A percentile compares a stretch with the other conserved stretches of the same genome.
Evolutionary conservation across 805 yeast genomes (phyloP).

Genomic region (Monosporozyma aquatica): DNA sequence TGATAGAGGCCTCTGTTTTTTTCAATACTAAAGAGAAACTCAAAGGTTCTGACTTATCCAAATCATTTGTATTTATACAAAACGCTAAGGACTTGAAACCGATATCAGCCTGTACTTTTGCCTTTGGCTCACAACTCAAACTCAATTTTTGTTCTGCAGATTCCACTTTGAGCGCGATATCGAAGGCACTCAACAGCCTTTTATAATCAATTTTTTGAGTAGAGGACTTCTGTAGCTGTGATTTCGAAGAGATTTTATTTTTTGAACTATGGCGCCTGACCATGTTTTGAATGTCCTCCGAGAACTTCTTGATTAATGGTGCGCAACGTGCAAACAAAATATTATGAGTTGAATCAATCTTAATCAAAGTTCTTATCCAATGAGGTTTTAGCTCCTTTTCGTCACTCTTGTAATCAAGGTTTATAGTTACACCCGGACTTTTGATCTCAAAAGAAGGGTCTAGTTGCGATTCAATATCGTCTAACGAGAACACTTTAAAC

Average conservation of each 20-base stretch:
- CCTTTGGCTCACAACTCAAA: conserved; percentile 87
- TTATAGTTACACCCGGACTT: conserved; percentile 65
- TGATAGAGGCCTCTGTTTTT: conserved; percentile 62
- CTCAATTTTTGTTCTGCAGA: conserved; percentile 68
- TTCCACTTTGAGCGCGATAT: conserved; percentile 51
- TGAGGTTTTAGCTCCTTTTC: conserved; percentile 15
- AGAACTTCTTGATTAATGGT: conserved; percentile 60
- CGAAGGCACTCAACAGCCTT: conserved; percentile 44
- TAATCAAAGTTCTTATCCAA: conserved; percentile 21
- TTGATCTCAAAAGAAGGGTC: conserved; percentile 51
- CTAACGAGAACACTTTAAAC: conserved; percentile 34
- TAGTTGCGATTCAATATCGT: conserved; percentile 33
- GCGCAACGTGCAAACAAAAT: conserved; percentile 64
- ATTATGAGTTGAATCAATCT: conserved; percentile 53
- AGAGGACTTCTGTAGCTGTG: background rate
- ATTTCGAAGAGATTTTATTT: conserved; percentile 3
- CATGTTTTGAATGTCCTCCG: conserved; percentile 40
- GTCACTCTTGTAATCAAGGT: conserved; percentile 39
- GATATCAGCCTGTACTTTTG: conserved; percentile 81
- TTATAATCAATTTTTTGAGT: conserved; percentile 31
- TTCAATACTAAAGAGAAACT: conserved; percentile 41
- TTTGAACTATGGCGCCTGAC: conserved; percentile 30
- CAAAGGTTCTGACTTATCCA: conserved; percentile 34
- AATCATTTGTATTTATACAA: conserved; percentile 43
- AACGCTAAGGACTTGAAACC: conserved; percentile 61